These are phyloP conservation scores for Athelia psychrophila DNA, from an alignment of 1,284 basidiomycete genomes.

Conservation along the genomic window DNA sequence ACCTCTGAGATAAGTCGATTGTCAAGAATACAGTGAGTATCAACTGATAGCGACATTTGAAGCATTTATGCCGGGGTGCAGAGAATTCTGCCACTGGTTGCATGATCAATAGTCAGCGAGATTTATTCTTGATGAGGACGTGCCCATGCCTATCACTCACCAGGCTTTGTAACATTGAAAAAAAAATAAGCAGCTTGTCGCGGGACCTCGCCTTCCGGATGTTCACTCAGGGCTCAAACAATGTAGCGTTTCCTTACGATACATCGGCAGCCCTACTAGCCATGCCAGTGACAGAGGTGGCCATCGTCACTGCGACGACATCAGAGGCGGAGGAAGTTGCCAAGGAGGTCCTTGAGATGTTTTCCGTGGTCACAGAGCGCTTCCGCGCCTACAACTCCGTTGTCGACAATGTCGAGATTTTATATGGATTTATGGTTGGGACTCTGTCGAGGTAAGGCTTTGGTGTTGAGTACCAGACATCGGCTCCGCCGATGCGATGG, in stretches of 20 bases:
- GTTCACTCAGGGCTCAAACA: not conserved
- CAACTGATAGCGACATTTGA: not conserved
- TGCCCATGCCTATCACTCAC: not conserved
- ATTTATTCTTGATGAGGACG: not conserved
- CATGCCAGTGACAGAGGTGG: not conserved
- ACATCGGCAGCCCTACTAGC: not conserved
- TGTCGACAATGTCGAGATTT: not conserved
- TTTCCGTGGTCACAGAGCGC: not conserved
- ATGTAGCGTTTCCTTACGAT: not conserved
- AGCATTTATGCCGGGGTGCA: not conserved
- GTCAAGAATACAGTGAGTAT: not conserved
- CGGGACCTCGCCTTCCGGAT: not conserved
- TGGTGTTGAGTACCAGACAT: not conserved
- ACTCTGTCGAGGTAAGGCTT: not conserved
- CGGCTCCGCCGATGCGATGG: too few species aligned
- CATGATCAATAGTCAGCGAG: not conserved
- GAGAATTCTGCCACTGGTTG: not conserved
- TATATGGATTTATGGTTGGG: not conserved
- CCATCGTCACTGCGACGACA: not conserved
- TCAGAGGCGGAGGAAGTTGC: not conserved
- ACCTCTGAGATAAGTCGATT: constrained; percentile 6
- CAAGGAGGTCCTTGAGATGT: not conserved
- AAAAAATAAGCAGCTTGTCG: not conserved
- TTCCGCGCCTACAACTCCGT: not conserved
- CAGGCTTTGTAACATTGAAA: not conserved